Evolutionary conservation across 768 basidiomycete species (phyloP).

Genomic region (Amanita rimosa): DNA sequence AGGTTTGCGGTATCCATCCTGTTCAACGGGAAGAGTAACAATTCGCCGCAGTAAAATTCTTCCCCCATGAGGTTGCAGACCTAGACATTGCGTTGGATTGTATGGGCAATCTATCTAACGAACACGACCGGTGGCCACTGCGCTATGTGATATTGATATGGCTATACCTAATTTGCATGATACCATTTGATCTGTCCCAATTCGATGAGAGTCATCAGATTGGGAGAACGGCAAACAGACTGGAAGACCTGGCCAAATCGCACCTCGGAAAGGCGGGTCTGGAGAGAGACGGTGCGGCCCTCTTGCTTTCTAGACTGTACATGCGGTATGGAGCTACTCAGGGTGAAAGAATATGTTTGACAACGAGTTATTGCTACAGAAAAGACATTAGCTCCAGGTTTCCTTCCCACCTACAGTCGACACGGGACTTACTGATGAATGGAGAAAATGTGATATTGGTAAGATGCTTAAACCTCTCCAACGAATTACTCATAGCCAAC

Average conservation of each 20-base stretch:
- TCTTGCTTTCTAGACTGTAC: slow-evolving; percentile 75
- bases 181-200: slow-evolving; percentile 85
- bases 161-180: slow-evolving; percentile 89
- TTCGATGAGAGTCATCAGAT: slow-evolving; percentile 55
- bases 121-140: slow-evolving; percentile 56
- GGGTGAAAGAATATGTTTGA: neutral
- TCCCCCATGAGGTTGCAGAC: slow-evolving; percentile 86
- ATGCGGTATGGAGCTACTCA: slow-evolving; percentile 41
- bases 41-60: slow-evolving; percentile 65
- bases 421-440: slow-evolving; percentile 23
- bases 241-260: slow-evolving; percentile 49
- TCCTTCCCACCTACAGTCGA: slow-evolving; percentile 39
- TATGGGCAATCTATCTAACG: slow-evolving; percentile 32
- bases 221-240: slow-evolving; percentile 39
- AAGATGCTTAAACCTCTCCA: slow-evolving; percentile 10
- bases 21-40: slow-evolving; percentile 8
- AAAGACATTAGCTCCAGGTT: slow-evolving; percentile 46
- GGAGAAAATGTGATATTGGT: slow-evolving; percentile 42
- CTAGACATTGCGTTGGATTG: slow-evolving; percentile 65
- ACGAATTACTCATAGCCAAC: neutral
- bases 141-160: slow-evolving; percentile 82
- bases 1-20: slow-evolving; percentile 41
- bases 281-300: slow-evolving; percentile 74
- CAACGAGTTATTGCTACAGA: slow-evolving; percentile 21
- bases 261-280: slow-evolving; percentile 63